Conservation (phyloP, 495 filamentous ascomycete species). For the Talaromyces proteolyticus region DNA sequence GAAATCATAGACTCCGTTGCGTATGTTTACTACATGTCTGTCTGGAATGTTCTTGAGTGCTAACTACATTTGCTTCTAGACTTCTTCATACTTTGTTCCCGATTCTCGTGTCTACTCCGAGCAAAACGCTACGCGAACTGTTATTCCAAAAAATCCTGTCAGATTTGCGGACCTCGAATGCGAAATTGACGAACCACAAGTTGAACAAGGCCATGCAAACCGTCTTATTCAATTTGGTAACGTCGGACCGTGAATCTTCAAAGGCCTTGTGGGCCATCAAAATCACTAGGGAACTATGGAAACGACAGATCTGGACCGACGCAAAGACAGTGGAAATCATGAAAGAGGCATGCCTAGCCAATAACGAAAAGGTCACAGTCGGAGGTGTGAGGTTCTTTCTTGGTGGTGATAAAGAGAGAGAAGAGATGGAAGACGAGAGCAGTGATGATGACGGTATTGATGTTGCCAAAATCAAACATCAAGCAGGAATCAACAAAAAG, state of each 20-base stretch:
- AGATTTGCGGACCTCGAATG: conserved; percentile 79
- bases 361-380: conserved; percentile 83
- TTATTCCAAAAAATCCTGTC: conserved; percentile 88
- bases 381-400: conserved; percentile 92
- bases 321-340: conserved; percentile 86
- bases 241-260: conserved; percentile 71
- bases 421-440: conserved; percentile 84
- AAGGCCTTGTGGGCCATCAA: conserved; percentile 95
- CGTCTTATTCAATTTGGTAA: conserved; percentile 84
- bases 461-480: conserved; percentile 75
- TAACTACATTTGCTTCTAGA: conserved; percentile 17
- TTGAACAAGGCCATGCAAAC: conserved; percentile 91
- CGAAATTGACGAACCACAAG: conserved; percentile 79
- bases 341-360: conserved; percentile 78
- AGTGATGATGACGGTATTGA: conserved; percentile 76
- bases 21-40: conserved; percentile 24
- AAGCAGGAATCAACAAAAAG: conserved; percentile 91
- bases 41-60: neutral
- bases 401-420: conserved; percentile 88
- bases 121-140: conserved; percentile 76
- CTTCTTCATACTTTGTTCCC: conserved; percentile 88
- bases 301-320: conserved; percentile 82
- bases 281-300: conserved; percentile 82
- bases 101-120: conserved; percentile 78
- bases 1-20: conserved; percentile 79